phyloP scores from a whole-genome alignment of 2,329 filamentous ascomycete species.

The Xylaria sp. region DNA sequence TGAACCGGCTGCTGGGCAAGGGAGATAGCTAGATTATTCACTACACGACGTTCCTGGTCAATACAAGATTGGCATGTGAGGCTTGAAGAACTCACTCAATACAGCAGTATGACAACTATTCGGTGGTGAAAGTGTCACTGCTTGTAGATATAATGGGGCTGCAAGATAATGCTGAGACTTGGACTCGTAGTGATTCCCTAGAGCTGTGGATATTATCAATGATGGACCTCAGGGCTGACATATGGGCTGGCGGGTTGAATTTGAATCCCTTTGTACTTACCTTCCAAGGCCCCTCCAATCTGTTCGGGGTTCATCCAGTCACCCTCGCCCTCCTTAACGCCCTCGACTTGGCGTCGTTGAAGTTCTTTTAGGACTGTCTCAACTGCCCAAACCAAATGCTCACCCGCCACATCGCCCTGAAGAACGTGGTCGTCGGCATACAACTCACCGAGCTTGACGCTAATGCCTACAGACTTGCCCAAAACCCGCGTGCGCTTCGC shows the following conservation, averaged over 20 bases:
- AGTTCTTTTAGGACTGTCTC: constrained; percentile 82
- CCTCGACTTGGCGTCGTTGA: constrained; percentile 71
- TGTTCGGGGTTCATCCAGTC: constrained; percentile 76
- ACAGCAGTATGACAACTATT: constrained; percentile 80
- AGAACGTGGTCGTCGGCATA: constrained; percentile 82
- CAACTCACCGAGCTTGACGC: constrained; percentile 85
- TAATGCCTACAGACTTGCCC: constrained; percentile 77
- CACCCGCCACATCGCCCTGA: constrained; percentile 78
- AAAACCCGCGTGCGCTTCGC: constrained; percentile 73
- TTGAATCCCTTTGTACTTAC: constrained; percentile 50
- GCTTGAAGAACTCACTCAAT: constrained; percentile 66
- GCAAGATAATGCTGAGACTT: constrained; percentile 82
- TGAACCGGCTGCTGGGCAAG: constrained; percentile 73
- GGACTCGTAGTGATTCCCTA: constrained; percentile 80
- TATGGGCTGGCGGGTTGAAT: neutral
- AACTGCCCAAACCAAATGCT: constrained; percentile 81
- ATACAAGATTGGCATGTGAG: constrained; percentile 30
- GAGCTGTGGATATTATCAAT: constrained; percentile 59
- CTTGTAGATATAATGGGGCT: constrained; percentile 86
- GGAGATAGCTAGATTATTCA: constrained; percentile 83
- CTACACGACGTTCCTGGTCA: constrained; percentile 51
- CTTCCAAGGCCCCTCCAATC: constrained; percentile 78
- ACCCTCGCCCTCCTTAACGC: constrained; percentile 75
- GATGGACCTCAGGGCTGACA: neutral
- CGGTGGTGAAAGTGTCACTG: constrained; percentile 73